Evolutionary conservation across 805 yeast genomes (phyloP), one percentile per base, ranked within the genome.

Genomic region (Monosporozyma solicola): DNA sequence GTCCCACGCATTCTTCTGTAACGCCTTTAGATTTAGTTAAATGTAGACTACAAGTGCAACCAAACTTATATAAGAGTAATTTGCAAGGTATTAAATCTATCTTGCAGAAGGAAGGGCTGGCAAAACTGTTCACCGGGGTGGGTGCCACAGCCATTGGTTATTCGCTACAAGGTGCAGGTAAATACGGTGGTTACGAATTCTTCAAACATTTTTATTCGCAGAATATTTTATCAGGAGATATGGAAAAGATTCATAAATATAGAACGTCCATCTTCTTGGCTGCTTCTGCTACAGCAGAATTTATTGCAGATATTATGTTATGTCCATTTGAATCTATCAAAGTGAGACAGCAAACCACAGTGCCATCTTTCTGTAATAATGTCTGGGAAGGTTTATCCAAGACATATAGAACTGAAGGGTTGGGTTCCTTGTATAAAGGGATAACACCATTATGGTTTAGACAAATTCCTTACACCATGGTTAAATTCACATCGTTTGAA

Each of bases 381-480:
- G 84, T 82, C 13, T 57, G 80, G 55, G 85, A 84, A 54, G 94
- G 91, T 10, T 79, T 82, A 79, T 71, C 72, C 51, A 83, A 81
- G 72, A 79, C 86, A 58, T 75, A 79, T 39, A 82, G 85, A 4
- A 64, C 71, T 16, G 94, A 84, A 66, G 95, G 96, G 13, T 56
- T 85, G 51, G 81, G 74, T 24, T 87, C 89, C 1, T 75, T 92
- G 50, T 92, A 91, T 75, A 85, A 87, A 65, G 98, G 98, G 51
- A 72, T 92, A 51, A 84, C 82, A 9, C 98, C 99, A 13, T 76
- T 92, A 59, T 94, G 98, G 98, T 80, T 83, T 54, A 85, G 98
- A 75, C 99, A 92, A 73, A 86, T 92, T 62, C 99, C 98, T n/a
- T 92, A 92, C 75, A 92, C 98, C 29, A 91, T 92, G 97, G 95